phyloP scores from a whole-genome alignment of 1,284 basidiomycete species.

The Ceratobasidium sp. region DNA sequence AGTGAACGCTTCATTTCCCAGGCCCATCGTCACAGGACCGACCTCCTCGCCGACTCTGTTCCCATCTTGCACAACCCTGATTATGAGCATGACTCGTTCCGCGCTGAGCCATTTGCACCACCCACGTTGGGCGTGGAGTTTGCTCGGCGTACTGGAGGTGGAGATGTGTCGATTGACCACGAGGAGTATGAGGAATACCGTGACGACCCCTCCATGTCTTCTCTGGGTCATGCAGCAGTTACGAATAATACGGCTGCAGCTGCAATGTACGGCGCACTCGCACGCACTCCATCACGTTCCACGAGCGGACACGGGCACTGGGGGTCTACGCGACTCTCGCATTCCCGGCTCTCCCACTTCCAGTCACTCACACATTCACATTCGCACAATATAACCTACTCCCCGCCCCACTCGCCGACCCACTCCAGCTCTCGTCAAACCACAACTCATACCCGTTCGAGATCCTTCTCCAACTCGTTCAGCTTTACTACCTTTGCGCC shows the following conservation, averaged over 20 bases:
- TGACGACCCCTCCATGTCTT: constrained; percentile 19
- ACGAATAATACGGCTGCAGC: constrained; percentile 24
- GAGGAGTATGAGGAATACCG: background rate
- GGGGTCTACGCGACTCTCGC: constrained; percentile 10
- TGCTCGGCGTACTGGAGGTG: constrained; percentile 23
- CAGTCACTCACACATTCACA: constrained; percentile 24
- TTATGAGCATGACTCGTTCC: constrained; percentile 23
- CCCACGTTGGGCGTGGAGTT: constrained; percentile 35
- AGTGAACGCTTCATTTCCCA: constrained; percentile 16
- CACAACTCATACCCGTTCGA: constrained; percentile 10
- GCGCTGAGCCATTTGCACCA: constrained; percentile 29
- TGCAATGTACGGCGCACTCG: constrained; percentile 31
- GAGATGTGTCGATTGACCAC: background rate
- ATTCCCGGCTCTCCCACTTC: constrained; percentile 12
- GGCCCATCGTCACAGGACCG: constrained; percentile 18
- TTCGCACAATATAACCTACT: constrained; percentile 35
- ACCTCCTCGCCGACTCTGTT: constrained; percentile 26
- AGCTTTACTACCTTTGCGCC: constrained; percentile 18
- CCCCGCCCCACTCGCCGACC: constrained; percentile 20
- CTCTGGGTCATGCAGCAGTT: constrained; percentile 6
- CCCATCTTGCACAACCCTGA: constrained; percentile 11
- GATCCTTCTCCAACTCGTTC: constrained; percentile 32
- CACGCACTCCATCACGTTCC: constrained; percentile 24
- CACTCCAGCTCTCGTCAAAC: constrained; percentile 5
- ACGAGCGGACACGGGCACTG: constrained; percentile 37